Conservation (phyloP, 495 filamentous ascomycete species). For the Penicillium parvum region DNA sequence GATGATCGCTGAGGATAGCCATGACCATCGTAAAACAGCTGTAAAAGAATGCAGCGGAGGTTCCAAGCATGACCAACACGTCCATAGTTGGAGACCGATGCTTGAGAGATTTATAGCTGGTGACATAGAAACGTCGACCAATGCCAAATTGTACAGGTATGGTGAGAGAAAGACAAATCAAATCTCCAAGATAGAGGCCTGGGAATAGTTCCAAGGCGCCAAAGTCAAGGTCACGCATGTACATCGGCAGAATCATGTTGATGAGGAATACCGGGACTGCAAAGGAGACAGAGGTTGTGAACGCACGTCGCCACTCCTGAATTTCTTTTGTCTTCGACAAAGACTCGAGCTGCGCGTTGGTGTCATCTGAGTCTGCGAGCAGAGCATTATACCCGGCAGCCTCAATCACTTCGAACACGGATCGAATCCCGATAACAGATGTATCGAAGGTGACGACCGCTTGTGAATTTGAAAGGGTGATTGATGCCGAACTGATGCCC, state of each 20-base stretch:
- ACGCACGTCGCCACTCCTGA: conserved; percentile 80
- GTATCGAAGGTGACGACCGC: conserved; percentile 68
- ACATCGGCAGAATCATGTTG: conserved; percentile 88
- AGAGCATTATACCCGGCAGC: conserved; percentile 78
- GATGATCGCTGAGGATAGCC: conserved; percentile 63
- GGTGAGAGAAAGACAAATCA: conserved; percentile 77
- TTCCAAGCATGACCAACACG: conserved; percentile 89
- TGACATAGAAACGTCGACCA: conserved; percentile 85
- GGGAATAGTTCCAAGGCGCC: conserved; percentile 59
- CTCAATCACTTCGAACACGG: conserved; percentile 79
- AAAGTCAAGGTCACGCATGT: conserved; percentile 65
- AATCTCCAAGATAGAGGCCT: conserved; percentile 82
- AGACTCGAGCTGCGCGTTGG: conserved; percentile 93
- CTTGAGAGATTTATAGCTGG: conserved; percentile 83
- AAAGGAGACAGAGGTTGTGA: conserved; percentile 69
- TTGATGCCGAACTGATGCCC: conserved; percentile 67
- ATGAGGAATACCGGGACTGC: conserved; percentile 90
- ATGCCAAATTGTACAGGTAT: conserved; percentile 96
- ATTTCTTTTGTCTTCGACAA: conserved; percentile 95
- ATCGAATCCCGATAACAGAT: conserved; percentile 67
- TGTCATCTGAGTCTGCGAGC: conserved; percentile 86
- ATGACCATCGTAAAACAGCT: conserved; percentile 85
- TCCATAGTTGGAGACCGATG: conserved; percentile 96
- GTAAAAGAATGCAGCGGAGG: conserved; percentile 97
- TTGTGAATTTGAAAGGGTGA: conserved; percentile 64